A percentile compares a stretch with the other conserved stretches of the same genome.
These are phyloP conservation scores for Globisporangium uncinulatum DNA, from an alignment of 352 stramenopile species.

Conservation along the genomic window DNA sequence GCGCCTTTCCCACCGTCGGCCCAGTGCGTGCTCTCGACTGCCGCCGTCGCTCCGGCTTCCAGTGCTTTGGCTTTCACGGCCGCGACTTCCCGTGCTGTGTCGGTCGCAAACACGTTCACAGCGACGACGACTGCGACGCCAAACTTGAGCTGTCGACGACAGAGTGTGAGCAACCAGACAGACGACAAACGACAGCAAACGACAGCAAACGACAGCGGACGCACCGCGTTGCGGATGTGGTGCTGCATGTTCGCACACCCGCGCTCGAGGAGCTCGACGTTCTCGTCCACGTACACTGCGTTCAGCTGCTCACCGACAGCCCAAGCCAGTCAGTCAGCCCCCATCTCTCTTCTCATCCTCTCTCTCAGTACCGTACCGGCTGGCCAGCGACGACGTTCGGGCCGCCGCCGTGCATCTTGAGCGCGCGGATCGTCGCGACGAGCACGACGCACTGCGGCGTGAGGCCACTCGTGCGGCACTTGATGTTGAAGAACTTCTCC, in stretches of 20 bases:
- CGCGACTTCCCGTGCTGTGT: constrained; percentile 88
- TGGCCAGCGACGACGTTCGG: constrained; percentile 93
- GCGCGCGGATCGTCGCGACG: constrained; percentile 95
- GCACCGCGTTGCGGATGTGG: constrained; percentile 94
- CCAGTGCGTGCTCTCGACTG: constrained; percentile 92
- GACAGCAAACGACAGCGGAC: constrained; percentile 17
- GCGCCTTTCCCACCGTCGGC: constrained; percentile 81
- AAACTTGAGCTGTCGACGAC: constrained; percentile 64
- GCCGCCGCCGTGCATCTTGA: constrained; percentile 99
- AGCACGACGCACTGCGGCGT: constrained; percentile 97
- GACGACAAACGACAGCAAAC: too few species aligned
- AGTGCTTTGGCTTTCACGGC: constrained; percentile 88
- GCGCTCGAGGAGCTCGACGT: constrained; percentile 90
- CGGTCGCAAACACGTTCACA: constrained; percentile 81
- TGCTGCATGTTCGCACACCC: constrained; percentile 93
- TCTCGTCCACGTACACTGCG: constrained; percentile 93
- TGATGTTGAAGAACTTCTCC: constrained; percentile 99
- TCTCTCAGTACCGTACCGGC: constrained; percentile 51
- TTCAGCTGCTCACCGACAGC: constrained; percentile 31
- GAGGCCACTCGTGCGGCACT: constrained; percentile 93
- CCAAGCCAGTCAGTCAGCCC: background rate
- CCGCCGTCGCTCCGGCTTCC: constrained; percentile 92
- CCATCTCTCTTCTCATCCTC: background rate
- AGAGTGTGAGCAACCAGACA: background rate
- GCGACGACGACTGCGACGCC: constrained; percentile 95